phyloP scores from a whole-genome alignment of 176 grass and related monocot species.

The Carex myosuroides region DNA sequence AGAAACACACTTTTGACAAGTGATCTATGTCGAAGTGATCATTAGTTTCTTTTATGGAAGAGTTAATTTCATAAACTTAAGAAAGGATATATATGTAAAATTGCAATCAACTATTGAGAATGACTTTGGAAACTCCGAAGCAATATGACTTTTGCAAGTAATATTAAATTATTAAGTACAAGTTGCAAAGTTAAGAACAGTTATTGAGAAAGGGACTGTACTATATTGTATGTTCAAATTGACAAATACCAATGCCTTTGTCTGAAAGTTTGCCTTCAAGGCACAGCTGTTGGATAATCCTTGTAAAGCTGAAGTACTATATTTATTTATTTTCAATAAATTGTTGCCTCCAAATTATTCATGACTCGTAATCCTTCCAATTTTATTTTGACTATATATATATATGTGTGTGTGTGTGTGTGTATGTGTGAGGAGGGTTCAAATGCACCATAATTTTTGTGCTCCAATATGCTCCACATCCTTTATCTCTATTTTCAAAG shows the following conservation, averaged over 20 bases:
- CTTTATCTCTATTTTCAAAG: no score
- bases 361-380: neutral
- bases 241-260: neutral
- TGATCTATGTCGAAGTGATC: neutral
- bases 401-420: no score
- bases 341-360: neutral
- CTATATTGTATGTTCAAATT: slow-evolving; percentile 7
- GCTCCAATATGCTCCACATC: no score
- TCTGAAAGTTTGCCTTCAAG: neutral
- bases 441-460: no score
- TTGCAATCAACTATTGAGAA: neutral
- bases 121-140: neutral
- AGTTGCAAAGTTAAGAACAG: neutral
- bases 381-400: neutral
- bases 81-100: neutral
- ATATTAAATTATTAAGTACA: neutral
- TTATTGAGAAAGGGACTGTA: slow-evolving; percentile 1
- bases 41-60: neutral
- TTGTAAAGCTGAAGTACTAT: neutral
- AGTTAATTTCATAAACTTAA: slow-evolving; percentile 7
- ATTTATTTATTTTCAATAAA: neutral
- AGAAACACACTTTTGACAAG: neutral
- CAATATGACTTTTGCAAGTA: neutral
- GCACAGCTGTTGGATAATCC: neutral
- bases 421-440: no score